These are phyloP conservation scores for Candida ulmi DNA, from an alignment of 805 yeast genomes.

Conservation along the genomic window DNA sequence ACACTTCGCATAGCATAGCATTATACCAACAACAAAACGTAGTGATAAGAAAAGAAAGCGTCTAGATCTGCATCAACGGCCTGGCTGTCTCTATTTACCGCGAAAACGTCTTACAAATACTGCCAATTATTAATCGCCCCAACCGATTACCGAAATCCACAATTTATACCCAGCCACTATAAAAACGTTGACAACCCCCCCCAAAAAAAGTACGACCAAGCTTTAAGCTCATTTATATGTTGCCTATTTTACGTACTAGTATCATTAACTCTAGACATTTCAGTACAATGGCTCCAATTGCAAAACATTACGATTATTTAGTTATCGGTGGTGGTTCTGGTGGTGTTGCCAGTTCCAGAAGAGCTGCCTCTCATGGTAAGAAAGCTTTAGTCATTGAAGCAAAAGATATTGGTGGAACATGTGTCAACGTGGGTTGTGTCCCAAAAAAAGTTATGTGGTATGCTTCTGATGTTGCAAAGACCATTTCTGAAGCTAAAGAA, in stretches of 20 bases:
- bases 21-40: no score
- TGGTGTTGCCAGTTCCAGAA: constrained; percentile 97
- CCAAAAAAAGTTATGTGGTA: constrained; percentile 99
- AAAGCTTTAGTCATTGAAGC: constrained; percentile 80
- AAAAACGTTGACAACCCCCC: background rate
- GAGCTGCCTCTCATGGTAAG: constrained; percentile 93
- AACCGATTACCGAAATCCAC: no score
- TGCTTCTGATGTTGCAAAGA: constrained; percentile 84
- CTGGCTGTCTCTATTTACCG: no score
- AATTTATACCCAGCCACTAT: background rate
- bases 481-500: constrained; percentile 66
- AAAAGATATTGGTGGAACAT: constrained; percentile 88
- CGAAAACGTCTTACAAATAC: no score
- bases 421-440: constrained; percentile 99
- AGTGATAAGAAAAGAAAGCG: no score
- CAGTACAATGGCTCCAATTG: constrained; percentile 48
- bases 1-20: no score
- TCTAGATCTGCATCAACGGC: no score
- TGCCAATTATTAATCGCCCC: no score
- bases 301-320: constrained; percentile 73
- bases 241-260: constrained; percentile 7
- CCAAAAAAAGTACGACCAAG: background rate
- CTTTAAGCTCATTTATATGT: background rate
- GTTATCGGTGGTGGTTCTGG: constrained; percentile 99
- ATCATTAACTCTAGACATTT: constrained; percentile 8